phyloP scores from a whole-genome alignment of 108 stramenopile genomes.

The Skeletonema grethae region DNA sequence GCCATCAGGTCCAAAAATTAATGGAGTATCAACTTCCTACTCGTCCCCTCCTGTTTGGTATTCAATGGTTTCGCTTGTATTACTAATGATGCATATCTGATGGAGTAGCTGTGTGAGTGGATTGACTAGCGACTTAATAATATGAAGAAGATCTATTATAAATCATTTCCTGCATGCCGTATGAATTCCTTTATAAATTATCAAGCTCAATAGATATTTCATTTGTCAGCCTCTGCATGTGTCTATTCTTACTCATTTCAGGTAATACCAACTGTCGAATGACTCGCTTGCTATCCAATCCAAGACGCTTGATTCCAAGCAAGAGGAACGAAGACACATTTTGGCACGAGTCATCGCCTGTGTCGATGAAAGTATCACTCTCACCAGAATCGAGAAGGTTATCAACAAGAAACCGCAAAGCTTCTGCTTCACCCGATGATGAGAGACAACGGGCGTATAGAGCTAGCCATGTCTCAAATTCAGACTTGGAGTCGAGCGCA shows the following conservation, averaged over 20 bases:
- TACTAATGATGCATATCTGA: background rate
- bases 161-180: background rate
- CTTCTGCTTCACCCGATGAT: conserved; percentile 48
- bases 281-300: conserved; percentile 55
- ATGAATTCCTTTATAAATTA: conserved; percentile 12
- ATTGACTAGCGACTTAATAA: background rate
- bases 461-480: conserved; percentile 73
- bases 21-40: background rate
- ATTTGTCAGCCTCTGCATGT: conserved; percentile 79
- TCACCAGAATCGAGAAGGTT: conserved; percentile 47
- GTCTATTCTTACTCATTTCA: conserved; percentile 83
- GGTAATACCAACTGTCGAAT: conserved; percentile 62
- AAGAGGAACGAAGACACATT: conserved; percentile 55
- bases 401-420: conserved; percentile 71
- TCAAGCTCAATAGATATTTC: conserved; percentile 74
- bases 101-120: background rate
- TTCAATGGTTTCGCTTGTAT: background rate
- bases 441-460: conserved; percentile 56
- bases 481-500: conserved; percentile 62
- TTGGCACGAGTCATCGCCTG: background rate
- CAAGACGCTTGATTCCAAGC: conserved; percentile 41
- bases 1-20: background rate
- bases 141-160: background rate
- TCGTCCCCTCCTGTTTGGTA: background rate
- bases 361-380: background rate